Conservation (phyloP, 192 early-diverging fungal species). For the Rhizoclosmatium globosum region DNA sequence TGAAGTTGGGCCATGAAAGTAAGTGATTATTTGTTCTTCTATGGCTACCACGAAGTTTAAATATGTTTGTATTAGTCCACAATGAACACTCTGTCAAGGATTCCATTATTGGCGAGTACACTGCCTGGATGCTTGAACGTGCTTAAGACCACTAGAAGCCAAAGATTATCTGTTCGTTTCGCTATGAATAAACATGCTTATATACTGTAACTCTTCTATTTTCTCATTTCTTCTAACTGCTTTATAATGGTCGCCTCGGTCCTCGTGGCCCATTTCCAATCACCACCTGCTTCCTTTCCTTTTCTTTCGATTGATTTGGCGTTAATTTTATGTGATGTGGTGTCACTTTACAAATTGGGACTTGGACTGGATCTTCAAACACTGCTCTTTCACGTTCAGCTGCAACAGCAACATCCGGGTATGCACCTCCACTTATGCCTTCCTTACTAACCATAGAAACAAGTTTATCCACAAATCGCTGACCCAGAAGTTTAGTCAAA, state of each 20-base stretch:
- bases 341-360: neutral
- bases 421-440: neutral
- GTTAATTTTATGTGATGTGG: neutral
- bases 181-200: neutral
- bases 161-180: too few species aligned
- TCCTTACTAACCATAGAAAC: neutral
- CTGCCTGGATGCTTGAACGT: conserved; percentile 31
- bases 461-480: neutral
- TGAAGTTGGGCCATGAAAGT: conserved; percentile 36
- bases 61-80: too few species aligned
- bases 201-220: neutral
- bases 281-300: conserved; percentile 7
- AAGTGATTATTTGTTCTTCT: too few species aligned
- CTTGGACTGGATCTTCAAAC: neutral
- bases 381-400: conserved; percentile 1
- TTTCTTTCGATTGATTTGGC: neutral
- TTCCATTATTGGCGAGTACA: conserved; percentile 31
- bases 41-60: too few species aligned
- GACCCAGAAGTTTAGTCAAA: neutral
- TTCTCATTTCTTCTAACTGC: too few species aligned
- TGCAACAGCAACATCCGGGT: neutral
- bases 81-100: conserved; percentile 37
- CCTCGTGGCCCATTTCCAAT: conserved; percentile 20
- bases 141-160: too few species aligned
- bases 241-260: neutral